Percentiles rank a stretch among this genome's conserved stretches.
Conservation (phyloP, 129 eudicot genomes). For the Scalesia atractyloides region DNA sequence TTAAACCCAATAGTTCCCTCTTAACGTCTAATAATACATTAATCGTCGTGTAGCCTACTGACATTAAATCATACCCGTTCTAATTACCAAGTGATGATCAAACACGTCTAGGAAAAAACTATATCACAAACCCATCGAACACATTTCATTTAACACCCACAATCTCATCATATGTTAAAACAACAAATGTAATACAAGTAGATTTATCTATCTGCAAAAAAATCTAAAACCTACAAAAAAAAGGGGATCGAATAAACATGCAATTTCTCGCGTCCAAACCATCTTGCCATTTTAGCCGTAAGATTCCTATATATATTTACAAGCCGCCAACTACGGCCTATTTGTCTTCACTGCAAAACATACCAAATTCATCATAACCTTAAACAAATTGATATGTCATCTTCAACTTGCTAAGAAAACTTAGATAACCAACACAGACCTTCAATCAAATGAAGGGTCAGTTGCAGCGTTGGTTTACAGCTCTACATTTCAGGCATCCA, state of each 20-base stretch:
- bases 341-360: constrained; percentile 21
- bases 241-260: neutral
- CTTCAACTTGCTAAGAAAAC: neutral
- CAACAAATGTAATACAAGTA: neutral
- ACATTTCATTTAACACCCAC: neutral
- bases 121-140: neutral
- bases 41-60: too few relatives aligned
- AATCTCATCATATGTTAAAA: neutral
- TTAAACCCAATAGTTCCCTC: too few relatives aligned
- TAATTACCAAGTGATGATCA: too few relatives aligned
- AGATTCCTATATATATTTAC: constrained; percentile 25
- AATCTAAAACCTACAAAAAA: neutral
- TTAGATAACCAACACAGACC: constrained; percentile 22
- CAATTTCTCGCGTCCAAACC: neutral
- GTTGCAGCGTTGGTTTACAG: constrained; percentile 30
- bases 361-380: neutral
- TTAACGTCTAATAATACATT: too few relatives aligned
- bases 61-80: too few relatives aligned
- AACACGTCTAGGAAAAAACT: neutral
- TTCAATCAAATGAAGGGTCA: neutral
- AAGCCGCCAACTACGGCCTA: constrained; percentile 15
- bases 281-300: constrained; percentile 10
- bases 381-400: constrained; percentile 2
- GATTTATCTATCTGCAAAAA: neutral
- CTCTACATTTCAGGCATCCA: constrained; percentile 24